These are phyloP conservation scores for Coemansia sp. DNA, from an alignment of 192 early-diverging fungal genomes.

Conservation along the genomic window DNA sequence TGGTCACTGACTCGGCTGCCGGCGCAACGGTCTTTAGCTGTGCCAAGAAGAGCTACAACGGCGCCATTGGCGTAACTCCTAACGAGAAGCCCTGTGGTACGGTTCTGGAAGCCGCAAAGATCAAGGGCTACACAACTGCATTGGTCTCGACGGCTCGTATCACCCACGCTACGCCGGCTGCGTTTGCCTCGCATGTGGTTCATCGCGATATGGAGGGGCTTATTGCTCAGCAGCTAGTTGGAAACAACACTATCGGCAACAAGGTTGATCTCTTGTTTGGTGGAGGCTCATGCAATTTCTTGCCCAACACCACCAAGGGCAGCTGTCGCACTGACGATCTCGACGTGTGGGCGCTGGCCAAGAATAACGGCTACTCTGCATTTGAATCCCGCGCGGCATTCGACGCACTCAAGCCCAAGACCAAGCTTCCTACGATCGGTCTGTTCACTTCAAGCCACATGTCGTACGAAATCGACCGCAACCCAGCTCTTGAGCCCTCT, in stretches of 20 bases:
- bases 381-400: no score
- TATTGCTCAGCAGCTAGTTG: constrained; percentile 61
- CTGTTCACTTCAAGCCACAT: no score
- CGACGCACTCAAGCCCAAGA: no score
- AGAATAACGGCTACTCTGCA: constrained; percentile 13
- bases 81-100: constrained; percentile 60
- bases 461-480: no score
- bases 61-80: constrained; percentile 57
- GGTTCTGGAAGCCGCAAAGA: constrained; percentile 64
- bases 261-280: constrained; percentile 61
- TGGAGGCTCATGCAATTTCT: constrained; percentile 59
- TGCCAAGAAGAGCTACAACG: constrained; percentile 66
- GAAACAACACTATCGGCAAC: constrained; percentile 31
- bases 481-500: no score
- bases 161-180: constrained; percentile 65
- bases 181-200: constrained; percentile 61
- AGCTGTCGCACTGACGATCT: constrained; percentile 53
- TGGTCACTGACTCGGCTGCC: constrained; percentile 66
- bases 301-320: no score
- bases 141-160: constrained; percentile 64
- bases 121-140: constrained; percentile 53
- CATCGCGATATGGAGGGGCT: constrained; percentile 61
- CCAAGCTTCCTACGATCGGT: no score
- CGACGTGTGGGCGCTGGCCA: constrained; percentile 41
- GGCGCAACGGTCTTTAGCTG: constrained; percentile 70